phyloP scores from a whole-genome alignment of 139 green algal species.

The Edaphochlamys debaryana region DNA sequence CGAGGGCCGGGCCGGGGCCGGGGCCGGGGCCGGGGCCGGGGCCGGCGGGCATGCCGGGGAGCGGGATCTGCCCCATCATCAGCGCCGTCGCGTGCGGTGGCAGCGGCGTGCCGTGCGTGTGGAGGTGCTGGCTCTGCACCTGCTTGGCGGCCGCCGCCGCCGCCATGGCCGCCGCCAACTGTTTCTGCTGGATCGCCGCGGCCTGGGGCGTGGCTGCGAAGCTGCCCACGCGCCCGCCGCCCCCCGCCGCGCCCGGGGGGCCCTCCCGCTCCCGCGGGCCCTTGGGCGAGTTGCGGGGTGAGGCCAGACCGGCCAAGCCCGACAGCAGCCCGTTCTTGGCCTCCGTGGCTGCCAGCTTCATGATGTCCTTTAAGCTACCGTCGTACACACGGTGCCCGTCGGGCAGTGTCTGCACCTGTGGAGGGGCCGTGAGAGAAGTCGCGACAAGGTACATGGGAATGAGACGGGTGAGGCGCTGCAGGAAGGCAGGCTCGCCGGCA shows the following conservation, averaged over 20 bases:
- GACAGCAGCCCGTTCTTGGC: slow-evolving; percentile 24
- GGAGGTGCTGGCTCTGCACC: not conserved
- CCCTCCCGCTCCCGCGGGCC: not conserved
- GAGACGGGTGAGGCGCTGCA: not conserved
- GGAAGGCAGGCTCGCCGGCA: no score
- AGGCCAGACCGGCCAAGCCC: not conserved
- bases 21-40: not conserved
- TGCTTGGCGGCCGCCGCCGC: not conserved
- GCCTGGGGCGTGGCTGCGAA: not conserved
- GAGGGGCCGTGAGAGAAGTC: no score
- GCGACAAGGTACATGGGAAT: not conserved
- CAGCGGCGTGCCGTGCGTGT: no score
- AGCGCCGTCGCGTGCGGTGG: no score
- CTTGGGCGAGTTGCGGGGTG: slow-evolving; percentile 12
- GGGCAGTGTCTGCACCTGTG: slow-evolving; percentile 10
- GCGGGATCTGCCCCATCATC: not conserved
- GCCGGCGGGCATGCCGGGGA: not conserved
- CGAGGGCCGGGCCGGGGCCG: no score
- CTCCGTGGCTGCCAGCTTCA: not conserved
- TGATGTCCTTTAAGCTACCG: slow-evolving; percentile 16
- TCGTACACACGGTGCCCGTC: slow-evolving; percentile 44
- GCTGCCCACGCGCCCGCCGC: no score
- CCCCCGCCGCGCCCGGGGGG: not conserved
- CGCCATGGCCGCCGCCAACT: not conserved
- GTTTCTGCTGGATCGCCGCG: not conserved